A percentile compares a stretch with the other conserved stretches of the same genome.
Conservation (phyloP, 2,329 filamentous ascomycete genomes). For the Pleomassaria siparia region DNA sequence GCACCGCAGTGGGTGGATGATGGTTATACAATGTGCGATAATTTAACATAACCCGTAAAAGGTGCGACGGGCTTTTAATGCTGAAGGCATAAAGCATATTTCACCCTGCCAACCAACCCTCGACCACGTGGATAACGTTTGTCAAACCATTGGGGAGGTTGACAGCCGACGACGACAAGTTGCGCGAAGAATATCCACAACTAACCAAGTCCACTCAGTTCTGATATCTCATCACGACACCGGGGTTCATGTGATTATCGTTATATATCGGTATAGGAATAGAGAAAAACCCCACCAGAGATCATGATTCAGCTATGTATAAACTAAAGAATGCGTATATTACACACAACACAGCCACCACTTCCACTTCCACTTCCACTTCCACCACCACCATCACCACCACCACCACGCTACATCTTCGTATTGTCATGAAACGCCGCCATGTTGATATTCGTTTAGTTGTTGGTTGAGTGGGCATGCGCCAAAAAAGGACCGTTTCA, state of each 20-base stretch:
- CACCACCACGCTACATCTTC: neutral
- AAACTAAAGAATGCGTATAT: constrained; percentile 1
- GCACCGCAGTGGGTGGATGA: neutral
- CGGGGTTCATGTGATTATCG: too few relatives aligned
- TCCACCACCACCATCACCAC: neutral
- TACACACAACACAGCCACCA: neutral
- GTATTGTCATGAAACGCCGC: neutral
- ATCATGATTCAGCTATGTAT: constrained; percentile 2
- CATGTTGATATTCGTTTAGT: neutral
- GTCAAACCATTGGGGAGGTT: too few relatives aligned
- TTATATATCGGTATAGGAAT: neutral
- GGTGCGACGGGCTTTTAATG: too few relatives aligned
- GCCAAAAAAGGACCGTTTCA: constrained; percentile 1
- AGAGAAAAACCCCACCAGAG: neutral
- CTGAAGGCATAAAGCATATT: too few relatives aligned
- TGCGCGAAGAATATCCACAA: too few relatives aligned
- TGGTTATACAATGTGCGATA: neutral
- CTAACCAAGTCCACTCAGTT: too few relatives aligned
- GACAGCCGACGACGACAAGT: too few relatives aligned
- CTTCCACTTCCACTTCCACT: neutral
- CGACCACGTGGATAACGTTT: too few relatives aligned
- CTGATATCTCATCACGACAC: too few relatives aligned
- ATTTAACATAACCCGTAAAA: too few relatives aligned
- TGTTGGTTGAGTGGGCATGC: neutral
- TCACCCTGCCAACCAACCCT: too few relatives aligned